Conservation (phyloP, 176 grass and related monocot genomes). For the Rhynchospora pubera region DNA sequence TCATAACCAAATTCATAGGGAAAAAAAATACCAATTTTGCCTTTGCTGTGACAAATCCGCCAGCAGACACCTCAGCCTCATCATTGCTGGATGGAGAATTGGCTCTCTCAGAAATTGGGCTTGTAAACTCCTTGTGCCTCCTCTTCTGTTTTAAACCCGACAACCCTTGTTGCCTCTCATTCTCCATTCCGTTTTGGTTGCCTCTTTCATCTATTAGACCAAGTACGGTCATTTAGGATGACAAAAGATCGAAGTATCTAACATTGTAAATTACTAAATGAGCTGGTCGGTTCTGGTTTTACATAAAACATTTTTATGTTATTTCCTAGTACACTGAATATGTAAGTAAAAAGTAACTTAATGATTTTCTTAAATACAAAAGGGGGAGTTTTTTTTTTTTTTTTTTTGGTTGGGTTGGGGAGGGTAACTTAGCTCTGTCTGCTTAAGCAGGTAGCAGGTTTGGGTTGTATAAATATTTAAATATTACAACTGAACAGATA, state of each 20-base stretch:
- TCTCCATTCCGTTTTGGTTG: slow-evolving; percentile 23
- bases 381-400: background rate
- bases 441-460: background rate
- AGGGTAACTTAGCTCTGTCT: background rate
- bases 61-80: slow-evolving; percentile 44
- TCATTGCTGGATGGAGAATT: slow-evolving; percentile 75
- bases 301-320: background rate
- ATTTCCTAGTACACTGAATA: background rate
- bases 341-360: background rate
- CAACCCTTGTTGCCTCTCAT: slow-evolving; percentile 37
- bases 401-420: too few species aligned
- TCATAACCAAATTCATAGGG: background rate
- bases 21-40: slow-evolving; percentile 64
- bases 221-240: background rate
- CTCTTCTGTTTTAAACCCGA: slow-evolving; percentile 44
- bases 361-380: background rate
- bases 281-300: background rate
- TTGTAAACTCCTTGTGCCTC: slow-evolving; percentile 68
- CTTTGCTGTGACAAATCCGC: slow-evolving; percentile 72
- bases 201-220: slow-evolving; percentile 3
- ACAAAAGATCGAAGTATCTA: background rate
- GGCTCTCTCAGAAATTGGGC: slow-evolving; percentile 65
- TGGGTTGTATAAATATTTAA: background rate
- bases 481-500: background rate
- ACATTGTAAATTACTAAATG: background rate